These are phyloP conservation scores for Venustampulla echinocandica DNA, from an alignment of 495 filamentous ascomycete species.

Conservation along the genomic window DNA sequence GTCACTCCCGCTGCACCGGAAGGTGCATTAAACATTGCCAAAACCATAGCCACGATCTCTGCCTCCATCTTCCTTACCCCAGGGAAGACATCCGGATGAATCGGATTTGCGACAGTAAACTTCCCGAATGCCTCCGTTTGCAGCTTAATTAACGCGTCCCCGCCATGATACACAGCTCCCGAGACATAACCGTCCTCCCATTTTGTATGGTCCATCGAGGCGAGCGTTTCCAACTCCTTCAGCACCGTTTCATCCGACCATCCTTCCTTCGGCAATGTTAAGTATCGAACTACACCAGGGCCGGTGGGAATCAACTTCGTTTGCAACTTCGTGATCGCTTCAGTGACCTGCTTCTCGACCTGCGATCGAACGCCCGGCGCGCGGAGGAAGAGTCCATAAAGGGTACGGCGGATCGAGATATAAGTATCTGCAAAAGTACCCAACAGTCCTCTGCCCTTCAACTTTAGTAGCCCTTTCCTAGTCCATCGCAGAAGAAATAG, in stretches of 20 bases:
- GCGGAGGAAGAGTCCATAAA: slow-evolving; percentile 80
- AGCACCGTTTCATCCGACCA: slow-evolving; percentile 72
- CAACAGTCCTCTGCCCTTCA: slow-evolving; percentile 81
- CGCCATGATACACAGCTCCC: slow-evolving; percentile 94
- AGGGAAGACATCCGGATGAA: slow-evolving; percentile 97
- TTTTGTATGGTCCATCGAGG: slow-evolving; percentile 80
- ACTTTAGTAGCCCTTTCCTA: slow-evolving; percentile 67
- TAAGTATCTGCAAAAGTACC: slow-evolving; percentile 71
- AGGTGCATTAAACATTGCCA: slow-evolving; percentile 87
- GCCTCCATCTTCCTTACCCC: slow-evolving; percentile 98
- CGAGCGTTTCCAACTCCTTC: slow-evolving; percentile 70
- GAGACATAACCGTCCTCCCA: slow-evolving; percentile 97
- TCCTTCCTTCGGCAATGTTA: slow-evolving; percentile 75
- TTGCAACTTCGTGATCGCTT: slow-evolving; percentile 68
- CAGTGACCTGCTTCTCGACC: slow-evolving; percentile 72
- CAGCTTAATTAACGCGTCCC: slow-evolving; percentile 69
- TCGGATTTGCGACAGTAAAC: slow-evolving; percentile 96
- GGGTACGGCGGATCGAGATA: slow-evolving; percentile 53
- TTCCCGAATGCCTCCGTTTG: slow-evolving; percentile 87
- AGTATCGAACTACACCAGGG: slow-evolving; percentile 61
- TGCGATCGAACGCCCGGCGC: slow-evolving; percentile 74
- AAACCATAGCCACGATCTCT: slow-evolving; percentile 93
- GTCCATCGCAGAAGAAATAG: slow-evolving; percentile 83
- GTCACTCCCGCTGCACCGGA: slow-evolving; percentile 75
- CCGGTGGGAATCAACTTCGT: slow-evolving; percentile 68